These are phyloP conservation scores for Ilyonectria mors-panacis DNA, from an alignment of 2,329 filamentous ascomycete genomes.

Conservation along the genomic window DNA sequence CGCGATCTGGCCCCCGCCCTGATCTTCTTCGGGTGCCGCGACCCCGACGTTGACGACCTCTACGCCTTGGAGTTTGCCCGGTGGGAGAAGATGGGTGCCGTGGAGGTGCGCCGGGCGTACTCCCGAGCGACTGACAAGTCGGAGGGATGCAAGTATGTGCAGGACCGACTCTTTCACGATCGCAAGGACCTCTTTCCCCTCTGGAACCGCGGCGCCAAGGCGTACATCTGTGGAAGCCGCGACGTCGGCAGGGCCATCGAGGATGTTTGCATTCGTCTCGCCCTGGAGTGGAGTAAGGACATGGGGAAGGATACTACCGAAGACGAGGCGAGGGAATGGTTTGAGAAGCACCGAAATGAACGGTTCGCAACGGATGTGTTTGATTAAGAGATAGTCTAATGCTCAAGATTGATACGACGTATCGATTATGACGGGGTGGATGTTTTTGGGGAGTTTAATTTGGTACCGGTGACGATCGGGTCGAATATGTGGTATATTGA, in stretches of 20 bases:
- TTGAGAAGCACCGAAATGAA: constrained; percentile 66
- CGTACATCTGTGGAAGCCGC: constrained; percentile 77
- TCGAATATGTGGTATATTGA: neutral
- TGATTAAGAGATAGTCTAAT: constrained; percentile 54
- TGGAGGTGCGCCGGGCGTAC: constrained; percentile 73
- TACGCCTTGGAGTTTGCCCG: constrained; percentile 71
- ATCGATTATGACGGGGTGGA: too few species aligned
- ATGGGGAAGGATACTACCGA: constrained; percentile 49
- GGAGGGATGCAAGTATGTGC: constrained; percentile 64
- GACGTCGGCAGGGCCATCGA: constrained; percentile 65
- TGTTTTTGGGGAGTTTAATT: too few species aligned
- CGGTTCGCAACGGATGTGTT: constrained; percentile 75
- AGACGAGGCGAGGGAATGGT: constrained; percentile 62
- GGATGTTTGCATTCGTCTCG: constrained; percentile 55
- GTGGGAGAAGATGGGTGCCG: constrained; percentile 67
- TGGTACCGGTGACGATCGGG: neutral
- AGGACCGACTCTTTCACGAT: constrained; percentile 59
- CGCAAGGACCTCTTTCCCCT: constrained; percentile 54
- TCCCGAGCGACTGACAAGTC: constrained; percentile 58
- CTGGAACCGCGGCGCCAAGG: constrained; percentile 63
- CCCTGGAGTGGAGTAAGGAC: constrained; percentile 50
- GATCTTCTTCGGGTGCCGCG: constrained; percentile 76
- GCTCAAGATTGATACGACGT: too few species aligned
- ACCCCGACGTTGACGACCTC: constrained; percentile 68
- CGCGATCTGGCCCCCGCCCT: constrained; percentile 71